phyloP scores from a whole-genome alignment of 805 yeast genomes.

The Metschnikowia lachancei region DNA sequence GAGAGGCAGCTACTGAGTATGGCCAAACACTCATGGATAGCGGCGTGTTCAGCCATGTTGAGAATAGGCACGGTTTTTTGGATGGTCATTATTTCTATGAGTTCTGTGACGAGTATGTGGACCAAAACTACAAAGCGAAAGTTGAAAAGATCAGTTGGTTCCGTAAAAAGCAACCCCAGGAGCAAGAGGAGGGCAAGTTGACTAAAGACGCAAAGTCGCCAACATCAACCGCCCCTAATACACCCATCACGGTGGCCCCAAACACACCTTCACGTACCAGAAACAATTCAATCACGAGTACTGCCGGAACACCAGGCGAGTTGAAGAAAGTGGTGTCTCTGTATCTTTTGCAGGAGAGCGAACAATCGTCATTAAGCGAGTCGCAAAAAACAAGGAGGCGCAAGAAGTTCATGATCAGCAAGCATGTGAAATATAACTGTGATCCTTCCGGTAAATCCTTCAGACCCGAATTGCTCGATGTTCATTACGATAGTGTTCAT shows the following conservation, averaged over 20 bases:
- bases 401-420: constrained; percentile 58
- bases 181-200: constrained; percentile 1
- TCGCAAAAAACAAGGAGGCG: constrained; percentile 22
- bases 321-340: constrained; percentile 16
- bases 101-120: constrained; percentile 54
- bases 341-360: constrained; percentile 17
- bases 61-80: constrained; percentile 73
- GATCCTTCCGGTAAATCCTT: constrained; percentile 72
- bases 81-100: constrained; percentile 94
- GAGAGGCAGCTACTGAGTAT: constrained; percentile 79
- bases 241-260: constrained; percentile 8
- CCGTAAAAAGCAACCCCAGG: constrained; percentile 19
- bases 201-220: constrained; percentile 8
- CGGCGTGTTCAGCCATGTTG: constrained; percentile 78
- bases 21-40: constrained; percentile 76
- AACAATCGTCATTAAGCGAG: constrained; percentile 18
- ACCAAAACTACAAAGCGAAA: constrained; percentile 26
- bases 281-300: constrained; percentile 25
- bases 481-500: constrained; percentile 89
- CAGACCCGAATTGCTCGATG: constrained; percentile 72
- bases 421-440: constrained; percentile 64
- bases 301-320: constrained; percentile 5
- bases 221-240: constrained; percentile 1
- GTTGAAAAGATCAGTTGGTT: constrained; percentile 31
- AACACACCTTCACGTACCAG: constrained; percentile 18